Evolutionary conservation across 1,284 basidiomycete genomes (phyloP).

Genomic region (Boletus smithii): DNA sequence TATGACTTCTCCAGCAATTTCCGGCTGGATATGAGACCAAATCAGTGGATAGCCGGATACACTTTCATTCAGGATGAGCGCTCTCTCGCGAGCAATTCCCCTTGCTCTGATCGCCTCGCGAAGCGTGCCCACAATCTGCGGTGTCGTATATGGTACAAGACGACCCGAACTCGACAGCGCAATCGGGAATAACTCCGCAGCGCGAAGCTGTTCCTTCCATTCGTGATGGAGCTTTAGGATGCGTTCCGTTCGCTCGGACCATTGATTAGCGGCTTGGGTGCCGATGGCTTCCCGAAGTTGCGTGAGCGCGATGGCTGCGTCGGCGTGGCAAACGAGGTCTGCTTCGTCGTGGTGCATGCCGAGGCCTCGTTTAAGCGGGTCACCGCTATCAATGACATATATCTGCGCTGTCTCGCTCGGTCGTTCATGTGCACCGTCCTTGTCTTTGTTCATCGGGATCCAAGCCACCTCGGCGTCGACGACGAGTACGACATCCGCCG

Average conservation of each 20-base stretch:
- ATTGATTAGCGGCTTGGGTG: constrained; percentile 10
- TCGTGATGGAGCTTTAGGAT: constrained; percentile 23
- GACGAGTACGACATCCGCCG: constrained; percentile 60
- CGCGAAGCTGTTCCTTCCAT: constrained; percentile 26
- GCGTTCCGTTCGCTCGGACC: constrained; percentile 3
- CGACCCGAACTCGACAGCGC: constrained; percentile 5
- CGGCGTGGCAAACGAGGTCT: constrained; percentile 55
- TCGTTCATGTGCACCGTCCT: constrained; percentile 27
- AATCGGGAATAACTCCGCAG: constrained; percentile 21
- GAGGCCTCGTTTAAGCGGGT: constrained; percentile 54
- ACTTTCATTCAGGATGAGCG: constrained; percentile 59
- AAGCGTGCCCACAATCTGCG: constrained; percentile 50
- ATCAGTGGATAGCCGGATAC: constrained; percentile 54
- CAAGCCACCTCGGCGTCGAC: constrained; percentile 66
- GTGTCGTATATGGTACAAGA: constrained; percentile 38
- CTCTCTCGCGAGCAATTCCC: constrained; percentile 27
- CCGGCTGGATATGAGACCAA: constrained; percentile 58
- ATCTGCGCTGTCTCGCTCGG: constrained; percentile 46
- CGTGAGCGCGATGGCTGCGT: constrained; percentile 48
- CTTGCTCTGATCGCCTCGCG: constrained; percentile 38
- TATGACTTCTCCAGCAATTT: constrained; percentile 48
- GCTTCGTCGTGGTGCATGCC: constrained; percentile 57
- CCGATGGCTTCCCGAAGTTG: constrained; percentile 44
- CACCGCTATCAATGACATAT: constrained; percentile 59
- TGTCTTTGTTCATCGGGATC: constrained; percentile 50